phyloP scores from a whole-genome alignment of 805 yeast genomes.

The Grigorovia jiainica region DNA sequence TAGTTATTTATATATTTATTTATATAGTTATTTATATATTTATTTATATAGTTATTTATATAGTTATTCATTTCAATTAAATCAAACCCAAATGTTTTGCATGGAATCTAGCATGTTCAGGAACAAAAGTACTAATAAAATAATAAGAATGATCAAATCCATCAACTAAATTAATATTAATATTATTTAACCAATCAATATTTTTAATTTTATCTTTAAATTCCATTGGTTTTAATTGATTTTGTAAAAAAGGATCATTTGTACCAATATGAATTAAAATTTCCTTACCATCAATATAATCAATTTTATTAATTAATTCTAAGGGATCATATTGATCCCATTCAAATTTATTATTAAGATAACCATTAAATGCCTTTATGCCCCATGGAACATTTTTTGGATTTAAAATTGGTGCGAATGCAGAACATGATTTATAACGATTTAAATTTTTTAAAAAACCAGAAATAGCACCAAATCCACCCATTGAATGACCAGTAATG shows the following conservation, averaged over 20 bases:
- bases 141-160: conserved; percentile 91
- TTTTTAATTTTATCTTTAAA: conserved; percentile 49
- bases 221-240: conserved; percentile 69
- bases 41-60: too few relatives aligned
- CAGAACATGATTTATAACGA: conserved; percentile 65
- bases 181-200: conserved; percentile 48
- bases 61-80: conserved; percentile 2
- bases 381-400: conserved; percentile 85
- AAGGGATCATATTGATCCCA: conserved; percentile 87
- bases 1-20: too few relatives aligned
- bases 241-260: conserved; percentile 59
- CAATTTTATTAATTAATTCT: conserved; percentile 39
- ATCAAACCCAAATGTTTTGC: conserved; percentile 48
- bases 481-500: conserved; percentile 98
- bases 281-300: conserved; percentile 36
- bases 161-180: conserved; percentile 54
- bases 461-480: conserved; percentile 87
- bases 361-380: conserved; percentile 66
- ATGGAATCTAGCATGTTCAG: conserved; percentile 79
- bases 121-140: conserved; percentile 70
- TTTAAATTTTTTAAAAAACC: conserved; percentile 55
- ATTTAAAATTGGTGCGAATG: conserved; percentile 84
- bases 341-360: conserved; percentile 38
- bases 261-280: conserved; percentile 80
- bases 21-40: too few relatives aligned